Conservation (phyloP, 2,329 filamentous ascomycete species). For the Nigrograna mackinnonii region DNA sequence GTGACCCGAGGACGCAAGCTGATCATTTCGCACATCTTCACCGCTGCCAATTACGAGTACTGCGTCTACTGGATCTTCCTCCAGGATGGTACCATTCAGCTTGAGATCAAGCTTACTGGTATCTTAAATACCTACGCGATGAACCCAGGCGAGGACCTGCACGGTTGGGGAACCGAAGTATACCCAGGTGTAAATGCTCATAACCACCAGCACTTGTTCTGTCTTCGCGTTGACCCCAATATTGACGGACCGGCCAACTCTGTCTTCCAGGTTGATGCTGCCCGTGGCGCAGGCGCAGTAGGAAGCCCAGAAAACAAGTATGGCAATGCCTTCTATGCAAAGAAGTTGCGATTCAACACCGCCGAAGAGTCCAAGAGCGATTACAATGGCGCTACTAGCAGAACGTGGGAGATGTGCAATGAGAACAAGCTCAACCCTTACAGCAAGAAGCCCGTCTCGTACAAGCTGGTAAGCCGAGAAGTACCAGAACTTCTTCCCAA, state of each 20-base stretch:
- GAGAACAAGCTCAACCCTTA: conserved; percentile 82
- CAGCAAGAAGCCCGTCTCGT: conserved; percentile 81
- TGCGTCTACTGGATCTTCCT: conserved; percentile 87
- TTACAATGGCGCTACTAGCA: conserved; percentile 76
- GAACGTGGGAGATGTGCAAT: conserved; percentile 92
- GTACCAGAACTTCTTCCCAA: conserved; percentile 79
- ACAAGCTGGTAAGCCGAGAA: conserved; percentile 89
- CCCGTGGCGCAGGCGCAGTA: conserved; percentile 70
- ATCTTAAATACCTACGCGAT: conserved; percentile 92
- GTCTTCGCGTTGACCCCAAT: conserved; percentile 82
- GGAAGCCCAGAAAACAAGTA: conserved; percentile 83
- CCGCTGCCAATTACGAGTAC: conserved; percentile 95
- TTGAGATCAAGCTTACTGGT: conserved; percentile 86
- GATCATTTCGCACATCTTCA: conserved; percentile 89
- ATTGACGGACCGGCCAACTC: conserved; percentile 86
- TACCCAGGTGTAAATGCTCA: conserved; percentile 91
- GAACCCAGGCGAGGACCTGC: conserved; percentile 76
- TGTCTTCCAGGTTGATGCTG: conserved; percentile 80
- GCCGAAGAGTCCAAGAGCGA: conserved; percentile 72
- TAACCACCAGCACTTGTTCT: conserved; percentile 96
- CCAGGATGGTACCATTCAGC: conserved; percentile 88
- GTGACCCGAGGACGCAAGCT: conserved; percentile 86
- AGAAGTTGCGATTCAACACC: conserved; percentile 78
- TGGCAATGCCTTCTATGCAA: conserved; percentile 87
- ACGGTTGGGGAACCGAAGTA: conserved; percentile 90